phyloP scores from a whole-genome alignment of 805 yeast species.

The Maudiozyma pseudohumilis region DNA sequence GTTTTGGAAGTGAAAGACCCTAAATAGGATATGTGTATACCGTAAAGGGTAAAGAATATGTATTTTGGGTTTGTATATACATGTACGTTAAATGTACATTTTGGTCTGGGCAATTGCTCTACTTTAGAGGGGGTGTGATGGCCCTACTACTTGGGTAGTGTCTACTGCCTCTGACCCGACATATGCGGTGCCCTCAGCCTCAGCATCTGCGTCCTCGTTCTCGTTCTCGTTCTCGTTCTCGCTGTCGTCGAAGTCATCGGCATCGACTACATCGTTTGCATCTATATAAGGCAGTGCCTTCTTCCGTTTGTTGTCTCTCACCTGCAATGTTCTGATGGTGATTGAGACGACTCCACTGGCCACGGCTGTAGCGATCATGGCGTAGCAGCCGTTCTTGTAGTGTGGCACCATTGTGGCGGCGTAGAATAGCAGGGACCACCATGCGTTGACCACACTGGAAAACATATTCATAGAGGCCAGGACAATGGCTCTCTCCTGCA shows the following conservation, averaged over 20 bases:
- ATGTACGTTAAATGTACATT: no score
- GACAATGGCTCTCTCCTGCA: constrained; percentile 54
- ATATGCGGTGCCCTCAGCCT: background rate
- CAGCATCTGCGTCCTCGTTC: constrained; percentile 6
- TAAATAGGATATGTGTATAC: no score
- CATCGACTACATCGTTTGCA: constrained; percentile 20
- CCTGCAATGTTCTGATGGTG: constrained; percentile 36
- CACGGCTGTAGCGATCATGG: constrained; percentile 44
- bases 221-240: constrained; percentile 9
- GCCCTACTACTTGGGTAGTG: no score
- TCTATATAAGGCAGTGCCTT: constrained; percentile 19
- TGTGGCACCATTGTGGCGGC: constrained; percentile 43
- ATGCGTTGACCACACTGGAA: constrained; percentile 51
- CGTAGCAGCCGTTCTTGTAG: constrained; percentile 44
- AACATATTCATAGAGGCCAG: constrained; percentile 60
- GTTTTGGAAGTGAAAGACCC: no score
- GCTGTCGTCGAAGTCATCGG: constrained; percentile 14
- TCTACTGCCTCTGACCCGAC: background rate
- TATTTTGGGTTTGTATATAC: no score
- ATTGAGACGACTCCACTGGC: constrained; percentile 34
- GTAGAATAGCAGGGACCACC: constrained; percentile 52
- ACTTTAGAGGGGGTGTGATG: no score
- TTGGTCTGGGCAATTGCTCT: no score
- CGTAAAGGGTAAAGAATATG: no score
- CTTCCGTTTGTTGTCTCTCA: constrained; percentile 26